phyloP scores from a whole-genome alignment of 345 rosid species.

The Trapa bicornis region DNA sequence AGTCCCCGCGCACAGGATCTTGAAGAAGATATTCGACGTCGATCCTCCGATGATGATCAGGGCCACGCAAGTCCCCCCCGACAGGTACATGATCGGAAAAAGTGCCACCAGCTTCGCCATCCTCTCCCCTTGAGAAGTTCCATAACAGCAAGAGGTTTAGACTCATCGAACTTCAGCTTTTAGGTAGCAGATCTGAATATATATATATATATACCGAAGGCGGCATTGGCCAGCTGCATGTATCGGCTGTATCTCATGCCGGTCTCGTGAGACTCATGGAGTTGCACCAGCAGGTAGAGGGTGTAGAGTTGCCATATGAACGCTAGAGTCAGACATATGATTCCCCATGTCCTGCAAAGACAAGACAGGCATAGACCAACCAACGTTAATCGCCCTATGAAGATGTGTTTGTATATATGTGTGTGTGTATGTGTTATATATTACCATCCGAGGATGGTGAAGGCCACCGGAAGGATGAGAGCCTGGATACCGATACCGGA shows the following conservation, averaged over 20 bases:
- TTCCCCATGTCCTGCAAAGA: constrained; percentile 14
- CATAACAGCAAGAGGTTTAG: too few relatives aligned
- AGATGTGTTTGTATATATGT: too few relatives aligned
- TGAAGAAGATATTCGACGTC: constrained; percentile 20
- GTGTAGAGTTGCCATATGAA: constrained; percentile 19
- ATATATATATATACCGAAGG: constrained; percentile 8
- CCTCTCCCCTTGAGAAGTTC: constrained; percentile 30
- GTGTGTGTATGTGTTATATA: too few relatives aligned
- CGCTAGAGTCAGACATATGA: constrained; percentile 10
- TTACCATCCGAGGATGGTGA: constrained; percentile 74
- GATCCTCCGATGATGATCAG: constrained; percentile 43
- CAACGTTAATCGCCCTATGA: too few relatives aligned
- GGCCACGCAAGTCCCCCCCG: constrained; percentile 48
- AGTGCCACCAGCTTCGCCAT: constrained; percentile 34
- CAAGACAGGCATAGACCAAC: too few relatives aligned
- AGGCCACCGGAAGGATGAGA: constrained; percentile 79
- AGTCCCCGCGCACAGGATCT: constrained; percentile 19
- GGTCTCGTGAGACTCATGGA: constrained; percentile 14
- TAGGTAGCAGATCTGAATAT: too few relatives aligned
- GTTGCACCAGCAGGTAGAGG: constrained; percentile 15
- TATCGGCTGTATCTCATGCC: constrained; percentile 16
- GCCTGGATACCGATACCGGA: constrained; percentile 81
- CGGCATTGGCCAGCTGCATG: constrained; percentile 12
- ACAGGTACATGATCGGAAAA: constrained; percentile 49
- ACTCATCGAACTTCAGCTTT: too few relatives aligned